Conservation (phyloP, 805 yeast species). For the Saccharomycopsis capsularis region DNA sequence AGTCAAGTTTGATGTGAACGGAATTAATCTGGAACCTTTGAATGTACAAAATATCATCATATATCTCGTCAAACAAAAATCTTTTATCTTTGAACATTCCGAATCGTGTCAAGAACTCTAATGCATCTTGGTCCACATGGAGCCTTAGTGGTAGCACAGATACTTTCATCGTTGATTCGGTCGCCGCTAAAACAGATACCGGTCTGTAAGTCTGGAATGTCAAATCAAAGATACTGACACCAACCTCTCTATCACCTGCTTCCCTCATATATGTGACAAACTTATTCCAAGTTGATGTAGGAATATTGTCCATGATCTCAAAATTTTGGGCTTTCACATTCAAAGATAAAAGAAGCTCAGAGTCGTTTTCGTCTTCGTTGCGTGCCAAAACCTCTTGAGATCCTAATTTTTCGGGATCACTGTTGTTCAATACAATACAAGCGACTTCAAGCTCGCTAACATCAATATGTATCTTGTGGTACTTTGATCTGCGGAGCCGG, state of each 20-base stretch:
- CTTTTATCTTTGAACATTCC: constrained; percentile 71
- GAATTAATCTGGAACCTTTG: constrained; percentile 60
- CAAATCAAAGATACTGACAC: constrained; percentile 54
- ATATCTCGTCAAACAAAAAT: constrained; percentile 50
- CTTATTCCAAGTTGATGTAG: constrained; percentile 87
- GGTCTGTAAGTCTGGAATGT: constrained; percentile 59
- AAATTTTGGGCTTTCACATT: constrained; percentile 46
- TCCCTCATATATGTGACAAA: constrained; percentile 63
- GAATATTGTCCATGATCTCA: constrained; percentile 67
- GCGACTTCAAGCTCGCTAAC: constrained; percentile 45
- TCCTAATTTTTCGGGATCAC: constrained; percentile 41
- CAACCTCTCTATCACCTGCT: constrained; percentile 63
- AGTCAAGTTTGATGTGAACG: constrained; percentile 65
- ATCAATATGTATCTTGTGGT: constrained; percentile 53
- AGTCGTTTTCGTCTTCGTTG: constrained; percentile 26
- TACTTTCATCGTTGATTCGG: constrained; percentile 54
- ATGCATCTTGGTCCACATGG: constrained; percentile 88
- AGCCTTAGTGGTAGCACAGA: constrained; percentile 65
- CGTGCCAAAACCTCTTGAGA: constrained; percentile 23
- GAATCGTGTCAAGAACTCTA: constrained; percentile 76
- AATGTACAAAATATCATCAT: constrained; percentile 59
- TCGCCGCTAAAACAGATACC: constrained; percentile 51
- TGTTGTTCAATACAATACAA: constrained; percentile 38
- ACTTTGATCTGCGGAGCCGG: constrained; percentile 56
- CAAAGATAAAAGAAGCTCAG: constrained; percentile 43